Evolutionary conservation across 768 basidiomycete species (phyloP), one percentile per base, ranked within the genome.

Genomic region (Pulveroboletus frians): DNA sequence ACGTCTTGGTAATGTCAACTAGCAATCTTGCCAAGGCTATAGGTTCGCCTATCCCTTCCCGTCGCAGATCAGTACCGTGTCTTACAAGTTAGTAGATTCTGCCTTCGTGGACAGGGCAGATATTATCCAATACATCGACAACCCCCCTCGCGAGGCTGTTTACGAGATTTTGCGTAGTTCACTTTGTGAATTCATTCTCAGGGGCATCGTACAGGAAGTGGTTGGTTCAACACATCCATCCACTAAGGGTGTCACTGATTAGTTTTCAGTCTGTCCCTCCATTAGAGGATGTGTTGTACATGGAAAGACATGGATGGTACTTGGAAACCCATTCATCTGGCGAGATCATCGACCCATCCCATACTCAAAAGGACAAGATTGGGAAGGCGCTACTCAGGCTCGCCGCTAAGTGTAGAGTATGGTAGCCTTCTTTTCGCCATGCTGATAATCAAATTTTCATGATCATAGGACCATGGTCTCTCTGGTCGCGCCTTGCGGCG

Each of bases 81-180:
- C 53, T 48, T 26, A 52, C 38, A 42, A 39, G 17, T 39, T 39
- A 9, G 30, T 17, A 97, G 95, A 99, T 60, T 83, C 82, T 43
- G 96, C 95, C 4, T 98, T 97, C 64, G 83, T 97, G 41, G 96
- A 98, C 63, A 85, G 96, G 35, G 96, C 95, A 9, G 96, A 99
- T 60, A 92, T 98, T 42, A 82, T 96, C 17, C 94, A 95, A 73
- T 96, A 92, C 60, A 78, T 97, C 17, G 94, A 93, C 55, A 76
- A 92, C 7, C 96, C 96, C 1, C 84, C 93, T 5, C 79, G 85
- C 14, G 88, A 93, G 54, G 96, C 93, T 1, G 80, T 97, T 40
- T 98, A 96, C 69, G 88, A 92, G 66, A 97, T 99, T 55, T 71
- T 98, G 26, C 78, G 84, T 7, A 82, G 81, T 5, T 93, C 88